Conservation (phyloP, 371 early-diverging fungal genomes). For the Syncephalastrum racemosum region DNA sequence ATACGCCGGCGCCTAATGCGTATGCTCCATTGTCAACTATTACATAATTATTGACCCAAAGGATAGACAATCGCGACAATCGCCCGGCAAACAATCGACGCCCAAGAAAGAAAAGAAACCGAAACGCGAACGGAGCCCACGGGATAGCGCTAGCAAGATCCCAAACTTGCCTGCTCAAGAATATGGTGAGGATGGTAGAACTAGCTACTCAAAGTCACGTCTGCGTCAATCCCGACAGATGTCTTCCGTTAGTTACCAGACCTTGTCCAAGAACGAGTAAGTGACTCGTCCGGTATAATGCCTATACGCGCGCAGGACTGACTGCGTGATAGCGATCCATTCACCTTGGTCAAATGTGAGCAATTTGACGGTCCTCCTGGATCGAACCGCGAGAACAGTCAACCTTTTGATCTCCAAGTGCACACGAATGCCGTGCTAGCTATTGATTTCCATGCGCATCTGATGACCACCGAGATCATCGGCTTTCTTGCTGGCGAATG, state of each 20-base stretch:
- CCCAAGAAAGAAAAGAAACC: neutral
- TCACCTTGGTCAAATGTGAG: conserved; percentile 81
- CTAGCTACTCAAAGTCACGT: conserved; percentile 38
- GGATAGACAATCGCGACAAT: too few species aligned
- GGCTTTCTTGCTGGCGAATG: conserved; percentile 84
- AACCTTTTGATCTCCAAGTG: conserved; percentile 75
- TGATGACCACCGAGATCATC: conserved; percentile 85
- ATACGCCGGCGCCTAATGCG: neutral
- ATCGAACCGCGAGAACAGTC: conserved; percentile 63
- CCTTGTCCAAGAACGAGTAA: conserved; percentile 41
- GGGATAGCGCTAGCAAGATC: too few species aligned
- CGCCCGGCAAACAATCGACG: too few species aligned
- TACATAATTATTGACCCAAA: too few species aligned
- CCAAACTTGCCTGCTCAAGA: too few species aligned
- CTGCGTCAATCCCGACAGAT: conserved; percentile 41
- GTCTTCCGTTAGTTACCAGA: conserved; percentile 33
- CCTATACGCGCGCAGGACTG: too few species aligned
- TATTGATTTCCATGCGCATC: conserved; percentile 89
- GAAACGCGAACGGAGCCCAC: neutral
- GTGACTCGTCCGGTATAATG: conserved; percentile 4
- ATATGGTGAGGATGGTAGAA: conserved; percentile 46
- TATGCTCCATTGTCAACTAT: neutral
- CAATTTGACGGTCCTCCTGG: conserved; percentile 73
- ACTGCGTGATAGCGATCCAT: conserved; percentile 56
- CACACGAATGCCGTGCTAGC: conserved; percentile 75